phyloP scores from a whole-genome alignment of 805 yeast species.

The Pichia pseudocactophila region DNA sequence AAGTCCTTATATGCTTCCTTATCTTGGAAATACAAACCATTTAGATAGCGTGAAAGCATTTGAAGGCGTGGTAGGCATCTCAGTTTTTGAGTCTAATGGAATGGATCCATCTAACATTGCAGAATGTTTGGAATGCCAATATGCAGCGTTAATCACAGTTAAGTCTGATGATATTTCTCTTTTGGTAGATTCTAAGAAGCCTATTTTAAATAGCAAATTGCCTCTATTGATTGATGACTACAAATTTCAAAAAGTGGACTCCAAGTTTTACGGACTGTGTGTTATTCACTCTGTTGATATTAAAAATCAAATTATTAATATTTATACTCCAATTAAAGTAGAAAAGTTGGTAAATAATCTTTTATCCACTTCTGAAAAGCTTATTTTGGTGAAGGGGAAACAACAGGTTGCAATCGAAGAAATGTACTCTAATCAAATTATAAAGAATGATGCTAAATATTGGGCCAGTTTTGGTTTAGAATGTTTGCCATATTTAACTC shows the following conservation, averaged over 20 bases:
- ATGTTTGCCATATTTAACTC: conserved; percentile 32
- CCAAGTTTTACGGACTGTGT: conserved; percentile 41
- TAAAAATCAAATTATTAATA: conserved; percentile 32
- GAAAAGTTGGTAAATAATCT: conserved; percentile 11
- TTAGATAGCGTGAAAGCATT: conserved; percentile 6
- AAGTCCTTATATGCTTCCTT: conserved; percentile 35
- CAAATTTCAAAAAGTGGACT: conserved; percentile 9
- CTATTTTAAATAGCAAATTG: conserved; percentile 4
- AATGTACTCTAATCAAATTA: conserved; percentile 10
- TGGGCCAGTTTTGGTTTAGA: conserved; percentile 7
- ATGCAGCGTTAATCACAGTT: conserved; percentile 32
- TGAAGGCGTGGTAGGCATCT: conserved; percentile 30
- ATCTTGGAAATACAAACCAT: conserved; percentile 17
- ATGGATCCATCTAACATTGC: conserved; percentile 27
- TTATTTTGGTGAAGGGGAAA: conserved; percentile 49
- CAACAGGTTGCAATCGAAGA: conserved; percentile 54
- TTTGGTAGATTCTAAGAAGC: not conserved
- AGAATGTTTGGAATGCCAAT: conserved; percentile 33
- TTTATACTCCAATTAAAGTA: conserved; percentile 43
- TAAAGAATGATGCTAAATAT: not conserved
- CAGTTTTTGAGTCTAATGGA: conserved; percentile 26
- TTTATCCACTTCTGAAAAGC: conserved; percentile 15
- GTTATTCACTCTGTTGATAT: conserved; percentile 59
- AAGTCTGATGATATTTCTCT: conserved; percentile 16
- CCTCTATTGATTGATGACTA: conserved; percentile 22